phyloP scores from a whole-genome alignment of 2,329 filamentous ascomycete genomes.

The Colletotrichum chlorophyti region DNA sequence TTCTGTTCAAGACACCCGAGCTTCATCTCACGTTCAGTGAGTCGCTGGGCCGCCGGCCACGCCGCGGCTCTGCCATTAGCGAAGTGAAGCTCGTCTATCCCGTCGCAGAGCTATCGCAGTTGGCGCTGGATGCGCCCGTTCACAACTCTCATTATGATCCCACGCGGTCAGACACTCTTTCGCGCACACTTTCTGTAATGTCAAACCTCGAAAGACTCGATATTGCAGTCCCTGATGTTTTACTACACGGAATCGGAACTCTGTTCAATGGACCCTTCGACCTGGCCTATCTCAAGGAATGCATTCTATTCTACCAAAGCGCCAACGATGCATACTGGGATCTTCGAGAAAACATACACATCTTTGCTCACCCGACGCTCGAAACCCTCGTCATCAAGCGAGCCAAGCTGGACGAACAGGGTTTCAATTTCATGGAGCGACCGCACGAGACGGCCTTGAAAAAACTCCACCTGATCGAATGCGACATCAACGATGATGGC shows the following conservation, averaged over 20 bases:
- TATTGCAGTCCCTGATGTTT: constrained; percentile 49
- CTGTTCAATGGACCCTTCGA: constrained; percentile 59
- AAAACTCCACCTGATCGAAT: constrained; percentile 53
- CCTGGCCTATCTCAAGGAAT: constrained; percentile 53
- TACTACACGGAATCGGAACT: constrained; percentile 54
- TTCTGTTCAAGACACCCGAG: constrained; percentile 53
- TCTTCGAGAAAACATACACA: constrained; percentile 58
- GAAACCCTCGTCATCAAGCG: constrained; percentile 51
- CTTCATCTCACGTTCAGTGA: constrained; percentile 56
- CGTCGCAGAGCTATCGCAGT: constrained; percentile 47
- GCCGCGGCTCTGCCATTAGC: constrained; percentile 54
- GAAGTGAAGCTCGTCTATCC: constrained; percentile 54
- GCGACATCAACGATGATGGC: constrained; percentile 54
- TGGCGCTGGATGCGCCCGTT: constrained; percentile 46
- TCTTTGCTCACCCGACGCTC: constrained; percentile 56
- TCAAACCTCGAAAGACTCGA: constrained; percentile 55
- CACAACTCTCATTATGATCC: constrained; percentile 39
- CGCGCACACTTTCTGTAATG: constrained; percentile 55
- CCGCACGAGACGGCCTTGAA: constrained; percentile 53
- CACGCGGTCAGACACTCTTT: constrained; percentile 48
- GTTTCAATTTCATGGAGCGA: constrained; percentile 55
- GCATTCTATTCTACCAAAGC: constrained; percentile 54
- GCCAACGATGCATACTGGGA: constrained; percentile 55
- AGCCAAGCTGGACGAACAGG: constrained; percentile 53
- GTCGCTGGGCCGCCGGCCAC: constrained; percentile 51